phyloP scores from a whole-genome alignment of 257 asterid species.

The Capsicum pubescens region DNA sequence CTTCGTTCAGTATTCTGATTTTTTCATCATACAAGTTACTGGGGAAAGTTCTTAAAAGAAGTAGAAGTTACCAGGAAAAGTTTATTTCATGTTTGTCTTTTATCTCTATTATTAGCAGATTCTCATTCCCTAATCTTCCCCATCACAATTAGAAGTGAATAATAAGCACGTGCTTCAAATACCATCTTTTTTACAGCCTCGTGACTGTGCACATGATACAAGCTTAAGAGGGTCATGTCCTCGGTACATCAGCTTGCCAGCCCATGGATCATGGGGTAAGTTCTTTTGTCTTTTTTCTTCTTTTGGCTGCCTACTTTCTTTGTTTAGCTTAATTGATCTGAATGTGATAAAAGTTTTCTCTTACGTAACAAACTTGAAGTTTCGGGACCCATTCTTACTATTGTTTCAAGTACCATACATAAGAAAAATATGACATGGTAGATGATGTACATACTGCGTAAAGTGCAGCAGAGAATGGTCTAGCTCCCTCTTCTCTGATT shows the following conservation, averaged over 20 bases:
- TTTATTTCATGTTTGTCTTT: neutral
- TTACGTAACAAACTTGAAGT: neutral
- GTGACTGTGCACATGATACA: constrained; percentile 29
- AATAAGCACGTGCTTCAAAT: neutral
- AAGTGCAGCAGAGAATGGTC: constrained; percentile 7
- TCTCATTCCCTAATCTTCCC: neutral
- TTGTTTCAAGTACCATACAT: neutral
- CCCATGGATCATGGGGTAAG: constrained; percentile 53
- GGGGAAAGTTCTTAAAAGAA: neutral
- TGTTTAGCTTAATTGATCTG: constrained; percentile 5
- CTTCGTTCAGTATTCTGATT: neutral
- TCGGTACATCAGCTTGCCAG: constrained; percentile 74
- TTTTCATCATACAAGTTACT: constrained; percentile 12
- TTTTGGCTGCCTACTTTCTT: neutral
- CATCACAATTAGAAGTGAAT: neutral
- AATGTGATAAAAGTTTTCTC: neutral
- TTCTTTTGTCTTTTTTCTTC: constrained; percentile 20
- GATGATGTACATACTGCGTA: neutral
- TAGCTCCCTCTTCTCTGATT: constrained; percentile 21
- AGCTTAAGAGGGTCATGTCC: constrained; percentile 64
- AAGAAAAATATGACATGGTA: constrained; percentile 20
- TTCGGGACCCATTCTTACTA: neutral
- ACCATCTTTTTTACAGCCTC: constrained; percentile 25
- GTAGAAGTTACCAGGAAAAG: neutral
- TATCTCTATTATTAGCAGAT: neutral